phyloP scores from a whole-genome alignment of 139 green algal genomes.

The Picocystis salinarum region DNA sequence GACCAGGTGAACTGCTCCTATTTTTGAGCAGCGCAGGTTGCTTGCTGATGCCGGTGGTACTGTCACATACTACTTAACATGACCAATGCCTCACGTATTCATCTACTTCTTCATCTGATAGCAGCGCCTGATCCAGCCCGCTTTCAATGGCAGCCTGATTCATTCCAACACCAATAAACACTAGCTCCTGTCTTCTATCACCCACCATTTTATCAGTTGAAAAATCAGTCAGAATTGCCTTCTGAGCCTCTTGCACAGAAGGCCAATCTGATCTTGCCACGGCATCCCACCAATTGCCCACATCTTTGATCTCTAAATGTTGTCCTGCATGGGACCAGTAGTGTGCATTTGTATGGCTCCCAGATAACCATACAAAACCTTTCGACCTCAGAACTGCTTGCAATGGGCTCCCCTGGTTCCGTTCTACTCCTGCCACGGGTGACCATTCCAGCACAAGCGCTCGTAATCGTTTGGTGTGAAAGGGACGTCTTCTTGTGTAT shows the following conservation, averaged over 20 bases:
- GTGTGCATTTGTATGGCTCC: constrained; percentile 59
- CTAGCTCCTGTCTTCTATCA: constrained; percentile 79
- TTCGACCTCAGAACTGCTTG: constrained; percentile 42
- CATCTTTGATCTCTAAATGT: constrained; percentile 82
- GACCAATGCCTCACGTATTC: too few relatives aligned
- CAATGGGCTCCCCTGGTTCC: not conserved
- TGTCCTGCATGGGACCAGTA: constrained; percentile 81
- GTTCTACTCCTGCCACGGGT: constrained; percentile 19
- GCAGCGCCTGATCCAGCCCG: too few relatives aligned
- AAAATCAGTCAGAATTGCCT: constrained; percentile 51
- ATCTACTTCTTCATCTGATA: too few relatives aligned
- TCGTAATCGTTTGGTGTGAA: constrained; percentile 55
- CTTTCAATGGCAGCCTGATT: too few relatives aligned
- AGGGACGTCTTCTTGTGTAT: constrained; percentile 55
- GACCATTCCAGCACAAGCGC: constrained; percentile 68
- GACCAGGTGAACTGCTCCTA: too few relatives aligned
- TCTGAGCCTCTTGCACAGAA: constrained; percentile 22
- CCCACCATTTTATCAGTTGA: constrained; percentile 23
- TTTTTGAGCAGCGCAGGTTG: too few relatives aligned
- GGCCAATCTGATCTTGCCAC: constrained; percentile 66
- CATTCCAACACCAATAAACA: constrained; percentile 80
- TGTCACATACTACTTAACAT: too few relatives aligned
- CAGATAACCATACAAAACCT: constrained; percentile 81
- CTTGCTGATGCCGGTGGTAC: too few relatives aligned
- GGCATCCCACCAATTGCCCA: constrained; percentile 45